These are phyloP conservation scores for Scleroderma bovista DNA, from an alignment of 768 basidiomycete species.

Conservation along the genomic window DNA sequence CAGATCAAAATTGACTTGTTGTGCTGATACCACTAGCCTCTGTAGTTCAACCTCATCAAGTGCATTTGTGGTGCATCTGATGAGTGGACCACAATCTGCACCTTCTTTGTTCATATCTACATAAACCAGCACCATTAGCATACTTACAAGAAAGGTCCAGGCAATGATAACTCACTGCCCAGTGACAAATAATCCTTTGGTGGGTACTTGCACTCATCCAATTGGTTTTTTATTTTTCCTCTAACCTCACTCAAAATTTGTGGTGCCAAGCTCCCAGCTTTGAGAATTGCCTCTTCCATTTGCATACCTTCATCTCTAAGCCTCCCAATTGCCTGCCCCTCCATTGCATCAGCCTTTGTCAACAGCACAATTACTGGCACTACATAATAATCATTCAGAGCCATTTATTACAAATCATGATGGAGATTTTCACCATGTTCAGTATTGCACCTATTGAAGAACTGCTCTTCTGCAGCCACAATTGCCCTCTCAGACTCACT, in stretches of 20 bases:
- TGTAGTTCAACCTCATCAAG: background rate
- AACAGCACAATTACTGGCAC: conserved; percentile 37
- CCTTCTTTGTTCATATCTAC: background rate
- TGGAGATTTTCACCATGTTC: conserved; percentile 2
- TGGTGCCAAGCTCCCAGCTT: conserved; percentile 12
- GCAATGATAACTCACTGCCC: background rate
- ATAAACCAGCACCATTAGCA: background rate
- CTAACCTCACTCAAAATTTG: background rate
- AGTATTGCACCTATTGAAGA: conserved; percentile 23
- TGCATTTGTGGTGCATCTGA: background rate
- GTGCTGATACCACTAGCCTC: background rate
- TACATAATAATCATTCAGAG: conserved; percentile 6
- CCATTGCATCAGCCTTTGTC: conserved; percentile 33
- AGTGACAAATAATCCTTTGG: background rate
- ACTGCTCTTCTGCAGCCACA: conserved; percentile 22
- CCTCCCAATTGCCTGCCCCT: conserved; percentile 13
- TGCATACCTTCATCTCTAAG: conserved; percentile 8
- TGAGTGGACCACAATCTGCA: background rate
- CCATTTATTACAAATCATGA: background rate
- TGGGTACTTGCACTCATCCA: background rate
- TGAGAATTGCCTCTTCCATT: conserved; percentile 3
- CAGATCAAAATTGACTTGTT: background rate
- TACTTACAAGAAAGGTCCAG: background rate
- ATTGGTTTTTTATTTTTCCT: background rate
- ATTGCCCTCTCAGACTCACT: conserved; percentile 21